phyloP scores from a whole-genome alignment of 345 rosid genomes.

The Draba incana region DNA sequence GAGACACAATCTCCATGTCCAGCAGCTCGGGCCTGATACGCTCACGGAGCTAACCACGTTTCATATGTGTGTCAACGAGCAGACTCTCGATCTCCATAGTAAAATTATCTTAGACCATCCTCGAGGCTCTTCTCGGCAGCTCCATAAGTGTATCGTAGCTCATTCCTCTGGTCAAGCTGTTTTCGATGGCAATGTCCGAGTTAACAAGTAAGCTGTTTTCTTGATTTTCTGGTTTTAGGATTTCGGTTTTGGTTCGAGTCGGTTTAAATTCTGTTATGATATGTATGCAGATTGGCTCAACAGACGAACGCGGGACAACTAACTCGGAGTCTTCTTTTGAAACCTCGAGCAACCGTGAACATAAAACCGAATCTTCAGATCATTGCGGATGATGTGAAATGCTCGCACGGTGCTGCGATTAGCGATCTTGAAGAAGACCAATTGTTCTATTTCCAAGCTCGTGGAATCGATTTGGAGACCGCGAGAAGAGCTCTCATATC shows the following conservation, averaged over 20 bases:
- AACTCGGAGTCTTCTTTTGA: constrained; percentile 80
- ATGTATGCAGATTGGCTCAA: constrained; percentile 69
- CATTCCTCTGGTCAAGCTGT: constrained; percentile 91
- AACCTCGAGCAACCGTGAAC: constrained; percentile 87
- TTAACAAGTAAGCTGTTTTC: constrained; percentile 62
- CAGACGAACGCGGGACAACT: constrained; percentile 92
- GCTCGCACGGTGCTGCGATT: constrained; percentile 97
- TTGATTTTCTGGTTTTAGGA: neutral
- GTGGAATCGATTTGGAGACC: constrained; percentile 72
- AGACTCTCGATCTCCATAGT: constrained; percentile 92
- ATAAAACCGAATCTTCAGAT: constrained; percentile 95
- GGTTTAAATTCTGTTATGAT: neutral
- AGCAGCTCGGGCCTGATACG: constrained; percentile 87
- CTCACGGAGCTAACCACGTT: constrained; percentile 77
- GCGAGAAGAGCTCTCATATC: constrained; percentile 85
- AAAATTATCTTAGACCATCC: constrained; percentile 89
- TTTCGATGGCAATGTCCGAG: constrained; percentile 87
- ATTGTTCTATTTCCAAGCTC: constrained; percentile 87
- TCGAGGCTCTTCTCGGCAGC: constrained; percentile 71
- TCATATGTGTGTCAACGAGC: constrained; percentile 69
- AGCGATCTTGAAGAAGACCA: constrained; percentile 89
- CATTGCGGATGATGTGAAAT: constrained; percentile 86
- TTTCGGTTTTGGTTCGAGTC: neutral
- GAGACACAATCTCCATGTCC: constrained; percentile 90
- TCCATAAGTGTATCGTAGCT: constrained; percentile 95